Evolutionary conservation across 306 rosid species (phyloP), one percentile per base, ranked within the genome.

Genomic region (Citrullus mucosospermus): DNA sequence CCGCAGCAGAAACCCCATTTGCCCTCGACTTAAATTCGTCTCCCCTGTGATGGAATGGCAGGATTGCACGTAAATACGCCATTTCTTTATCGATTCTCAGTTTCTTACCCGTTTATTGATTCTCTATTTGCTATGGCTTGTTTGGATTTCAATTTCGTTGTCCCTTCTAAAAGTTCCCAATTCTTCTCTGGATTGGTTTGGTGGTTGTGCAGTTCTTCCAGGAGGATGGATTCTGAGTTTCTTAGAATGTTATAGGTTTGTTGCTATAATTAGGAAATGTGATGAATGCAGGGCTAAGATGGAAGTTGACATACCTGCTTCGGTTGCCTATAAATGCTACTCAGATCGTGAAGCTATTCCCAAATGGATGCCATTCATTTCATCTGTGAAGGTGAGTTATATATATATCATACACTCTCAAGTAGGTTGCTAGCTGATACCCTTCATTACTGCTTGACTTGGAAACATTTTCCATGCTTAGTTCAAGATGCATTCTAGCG

Each of bases 11-110:
- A 34, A 66, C 80, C 77, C 95, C 6, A 58, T 78, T 55, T 65
- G 32, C 81, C 88, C 78, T 56, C 85, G 77, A 70, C 68, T 78
- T 80, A 88, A 86, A 72, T 79, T 82, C 67, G 16, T 83, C 78
- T 82, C 91, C 65, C 89, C 97, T 46, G 92, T 92, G 83, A 95
- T 95, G 98, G 81, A 91, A 85, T 95, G 98, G 98, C 97, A 92
- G 89, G 93, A 95, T 86, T 92, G 92, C 96, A 88, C 91, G 98
- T 92, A 88, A 79, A 56, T 68, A 39, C 69, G 25, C 18, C 39
- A 46, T 44, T 6, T 46, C 58, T 44, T 46, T 70, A 38, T 16
- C 39, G 13, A 51, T 36, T 61, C 39, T 17, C 43, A 1, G 58
- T 68, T 48, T 58, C 18, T 18, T 84, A 51, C 12, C 8, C 3